Evolutionary conservation across 495 filamentous ascomycete genomes (phyloP).

Genomic region (Evernia prunastri): DNA sequence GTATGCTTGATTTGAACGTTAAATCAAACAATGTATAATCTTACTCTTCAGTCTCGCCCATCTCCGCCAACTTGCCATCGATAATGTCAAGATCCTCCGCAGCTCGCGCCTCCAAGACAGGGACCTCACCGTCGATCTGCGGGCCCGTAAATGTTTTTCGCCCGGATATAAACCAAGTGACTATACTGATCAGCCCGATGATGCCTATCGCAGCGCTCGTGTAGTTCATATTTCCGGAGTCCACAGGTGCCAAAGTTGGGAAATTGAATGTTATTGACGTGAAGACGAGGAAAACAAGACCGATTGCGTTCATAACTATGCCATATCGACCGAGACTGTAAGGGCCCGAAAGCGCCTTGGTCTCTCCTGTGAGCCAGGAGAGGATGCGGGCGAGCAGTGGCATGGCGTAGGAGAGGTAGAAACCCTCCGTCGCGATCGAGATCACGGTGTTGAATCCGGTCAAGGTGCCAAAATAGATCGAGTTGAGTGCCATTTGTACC

Average conservation of each 20-base stretch:
- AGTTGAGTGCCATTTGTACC: constrained; percentile 50
- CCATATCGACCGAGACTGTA: constrained; percentile 37
- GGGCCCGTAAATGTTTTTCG: constrained; percentile 48
- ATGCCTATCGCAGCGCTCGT: constrained; percentile 51
- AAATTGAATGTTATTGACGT: constrained; percentile 54
- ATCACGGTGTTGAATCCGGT: constrained; percentile 54
- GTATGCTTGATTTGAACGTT: too few species aligned
- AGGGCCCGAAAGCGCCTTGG: constrained; percentile 33
- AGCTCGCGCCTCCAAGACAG: constrained; percentile 10
- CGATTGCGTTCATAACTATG: constrained; percentile 41
- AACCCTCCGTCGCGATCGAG: constrained; percentile 50
- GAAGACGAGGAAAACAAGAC: constrained; percentile 48
- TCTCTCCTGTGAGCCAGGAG: constrained; percentile 42
- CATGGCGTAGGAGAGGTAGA: constrained; percentile 56
- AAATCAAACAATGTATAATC: background rate
- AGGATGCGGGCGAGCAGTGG: constrained; percentile 46
- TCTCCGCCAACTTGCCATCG: background rate
- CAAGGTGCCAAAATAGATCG: constrained; percentile 52
- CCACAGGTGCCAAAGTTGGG: constrained; percentile 44
- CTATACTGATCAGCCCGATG: constrained; percentile 43
- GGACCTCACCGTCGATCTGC: constrained; percentile 17
- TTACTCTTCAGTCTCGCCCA: background rate
- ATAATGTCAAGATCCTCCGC: background rate
- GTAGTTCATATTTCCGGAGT: constrained; percentile 52
- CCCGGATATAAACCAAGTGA: constrained; percentile 50